phyloP scores from a whole-genome alignment of 495 filamentous ascomycete genomes.

The Neurospora sublineolata region DNA sequence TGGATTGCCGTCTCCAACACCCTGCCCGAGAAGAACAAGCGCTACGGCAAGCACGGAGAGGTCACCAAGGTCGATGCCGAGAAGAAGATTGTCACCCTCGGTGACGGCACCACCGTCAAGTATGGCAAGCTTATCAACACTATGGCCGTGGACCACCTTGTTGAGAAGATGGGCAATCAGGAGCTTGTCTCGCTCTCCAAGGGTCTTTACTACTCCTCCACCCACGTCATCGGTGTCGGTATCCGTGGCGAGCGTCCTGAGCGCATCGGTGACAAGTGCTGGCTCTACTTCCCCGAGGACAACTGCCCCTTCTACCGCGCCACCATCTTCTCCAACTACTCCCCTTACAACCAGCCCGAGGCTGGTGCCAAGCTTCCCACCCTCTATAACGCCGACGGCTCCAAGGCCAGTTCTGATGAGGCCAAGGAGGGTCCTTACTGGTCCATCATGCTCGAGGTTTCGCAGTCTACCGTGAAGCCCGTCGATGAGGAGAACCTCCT shows the following conservation, averaged over 20 bases:
- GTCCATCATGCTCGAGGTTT: conserved; percentile 99
- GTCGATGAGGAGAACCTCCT: conserved; percentile 75
- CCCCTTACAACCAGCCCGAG: conserved; percentile 90
- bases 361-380: conserved; percentile 77
- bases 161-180: conserved; percentile 76
- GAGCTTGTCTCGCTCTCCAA: conserved; percentile 75
- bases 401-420: conserved; percentile 54
- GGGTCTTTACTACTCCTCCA: conserved; percentile 91
- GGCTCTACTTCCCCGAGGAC: conserved; percentile 99
- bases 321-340: conserved; percentile 99
- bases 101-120: conserved; percentile 78
- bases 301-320: conserved; percentile 99
- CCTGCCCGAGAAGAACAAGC: conserved; percentile 79
- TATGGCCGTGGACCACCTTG: conserved; percentile 89
- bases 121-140: conserved; percentile 91
- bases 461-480: conserved; percentile 90
- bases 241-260: conserved; percentile 87
- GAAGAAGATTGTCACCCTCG: conserved; percentile 68
- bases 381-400: conserved; percentile 72
- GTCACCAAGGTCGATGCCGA: conserved; percentile 78
- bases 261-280: conserved; percentile 98
- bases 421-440: conserved; percentile 88
- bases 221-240: conserved; percentile 94
- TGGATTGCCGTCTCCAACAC: conserved; percentile 97
- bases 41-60: conserved; percentile 73